phyloP scores from a whole-genome alignment of 108 stramenopile genomes.

The Nitzschia sp. region DNA sequence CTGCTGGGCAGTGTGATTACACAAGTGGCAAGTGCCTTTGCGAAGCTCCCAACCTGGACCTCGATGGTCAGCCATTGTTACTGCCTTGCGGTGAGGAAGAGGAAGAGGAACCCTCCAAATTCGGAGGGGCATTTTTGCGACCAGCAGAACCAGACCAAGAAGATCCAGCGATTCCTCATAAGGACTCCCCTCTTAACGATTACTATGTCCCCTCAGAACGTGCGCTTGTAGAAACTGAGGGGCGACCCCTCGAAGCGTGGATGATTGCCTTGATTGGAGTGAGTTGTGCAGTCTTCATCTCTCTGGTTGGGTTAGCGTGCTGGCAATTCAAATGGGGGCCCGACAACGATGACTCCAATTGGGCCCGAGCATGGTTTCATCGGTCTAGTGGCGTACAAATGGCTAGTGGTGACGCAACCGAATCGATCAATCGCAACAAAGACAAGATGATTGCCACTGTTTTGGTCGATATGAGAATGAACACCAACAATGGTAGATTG shows the following conservation, averaged over 20 bases:
- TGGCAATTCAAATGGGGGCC: neutral
- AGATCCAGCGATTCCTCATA: slow-evolving; percentile 16
- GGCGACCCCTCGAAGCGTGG: slow-evolving; percentile 19
- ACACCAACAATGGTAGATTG: neutral
- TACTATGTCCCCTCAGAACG: slow-evolving; percentile 33
- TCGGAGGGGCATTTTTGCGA: neutral
- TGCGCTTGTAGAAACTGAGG: slow-evolving; percentile 2
- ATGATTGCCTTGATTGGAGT: neutral
- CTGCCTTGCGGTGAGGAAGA: neutral
- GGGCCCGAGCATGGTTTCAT: neutral
- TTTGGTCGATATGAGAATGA: slow-evolving; percentile 67
- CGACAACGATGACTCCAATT: neutral
- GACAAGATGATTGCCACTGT: slow-evolving; percentile 85
- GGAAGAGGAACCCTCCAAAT: neutral
- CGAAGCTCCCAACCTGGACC: slow-evolving; percentile 13
- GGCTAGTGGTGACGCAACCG: neutral
- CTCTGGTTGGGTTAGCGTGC: neutral
- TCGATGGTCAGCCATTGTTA: neutral
- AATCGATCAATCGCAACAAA: slow-evolving; percentile 44
- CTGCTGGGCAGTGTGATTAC: slow-evolving; percentile 74
- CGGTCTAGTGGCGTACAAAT: neutral
- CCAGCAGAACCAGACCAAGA: slow-evolving; percentile 2
- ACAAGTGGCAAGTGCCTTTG: slow-evolving; percentile 68
- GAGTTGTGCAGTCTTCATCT: neutral
- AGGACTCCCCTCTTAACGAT: slow-evolving; percentile 24